Conservation (phyloP, 805 yeast species). For the Monosporozyma aerobia region DNA sequence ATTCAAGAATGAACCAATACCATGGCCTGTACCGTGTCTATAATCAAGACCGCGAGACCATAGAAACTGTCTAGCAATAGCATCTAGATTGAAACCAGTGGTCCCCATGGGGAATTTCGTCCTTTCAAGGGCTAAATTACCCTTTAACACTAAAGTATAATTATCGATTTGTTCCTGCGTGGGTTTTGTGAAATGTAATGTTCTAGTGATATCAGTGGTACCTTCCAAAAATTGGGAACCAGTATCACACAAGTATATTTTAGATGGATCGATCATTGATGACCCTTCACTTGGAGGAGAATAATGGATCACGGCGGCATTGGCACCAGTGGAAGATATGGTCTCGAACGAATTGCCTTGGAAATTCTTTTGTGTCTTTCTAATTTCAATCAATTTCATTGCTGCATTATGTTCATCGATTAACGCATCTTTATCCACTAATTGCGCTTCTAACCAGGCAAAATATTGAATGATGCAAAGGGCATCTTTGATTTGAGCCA, state of each 20-base stretch:
- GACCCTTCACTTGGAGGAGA: conserved; percentile 54
- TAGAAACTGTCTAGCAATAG: conserved; percentile 71
- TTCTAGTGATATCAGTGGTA: conserved; percentile 92
- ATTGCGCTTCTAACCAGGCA: conserved; percentile 70
- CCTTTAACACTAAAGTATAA: conserved; percentile 83
- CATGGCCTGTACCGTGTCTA: conserved; percentile 95
- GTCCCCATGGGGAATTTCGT: conserved; percentile 70
- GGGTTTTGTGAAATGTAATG: conserved; percentile 59
- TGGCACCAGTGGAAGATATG: conserved; percentile 66
- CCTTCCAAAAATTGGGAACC: conserved; percentile 93
- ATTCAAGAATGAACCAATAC: conserved; percentile 83
- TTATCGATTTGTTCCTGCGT: conserved; percentile 47
- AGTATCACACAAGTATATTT: conserved; percentile 72
- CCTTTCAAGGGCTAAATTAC: conserved; percentile 79
- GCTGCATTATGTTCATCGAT: conserved; percentile 63
- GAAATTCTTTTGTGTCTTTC: conserved; percentile 46
- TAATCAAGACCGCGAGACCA: conserved; percentile 81
- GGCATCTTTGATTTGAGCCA: conserved; percentile 80
- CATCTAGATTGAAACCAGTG: conserved; percentile 69
- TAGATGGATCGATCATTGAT: conserved; percentile 52
- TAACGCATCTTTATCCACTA: conserved; percentile 33
- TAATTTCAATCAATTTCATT: conserved; percentile 44
- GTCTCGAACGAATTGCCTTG: conserved; percentile 68
- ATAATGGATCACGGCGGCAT: conserved; percentile 69
- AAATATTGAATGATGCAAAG: conserved; percentile 63